A percentile compares a stretch with the other conserved stretches of the same genome.
Evolutionary conservation across 441 rosid genomes (phyloP).

Genomic region (Pelargonium citronellum): DNA sequence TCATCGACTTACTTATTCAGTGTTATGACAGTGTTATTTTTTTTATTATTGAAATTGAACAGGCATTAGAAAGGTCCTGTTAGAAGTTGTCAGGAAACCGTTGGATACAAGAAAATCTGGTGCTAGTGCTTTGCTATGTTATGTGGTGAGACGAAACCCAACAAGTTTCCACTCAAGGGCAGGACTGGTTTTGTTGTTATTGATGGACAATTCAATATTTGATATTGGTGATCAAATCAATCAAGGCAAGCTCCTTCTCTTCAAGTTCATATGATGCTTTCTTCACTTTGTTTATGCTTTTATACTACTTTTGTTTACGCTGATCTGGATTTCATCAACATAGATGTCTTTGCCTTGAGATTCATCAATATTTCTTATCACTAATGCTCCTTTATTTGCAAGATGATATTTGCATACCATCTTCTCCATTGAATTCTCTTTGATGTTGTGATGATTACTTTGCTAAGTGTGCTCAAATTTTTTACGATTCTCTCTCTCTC

Average conservation of each 20-base stretch:
- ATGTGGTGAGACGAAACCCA: slow-evolving; percentile 60
- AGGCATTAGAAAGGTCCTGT: slow-evolving; percentile 65
- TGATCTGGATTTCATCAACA: not conserved
- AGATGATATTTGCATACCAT: not conserved
- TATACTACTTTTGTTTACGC: not conserved
- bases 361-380: not conserved
- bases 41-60: slow-evolving; percentile 16
- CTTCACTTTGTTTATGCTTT: not conserved
- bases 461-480: not conserved
- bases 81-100: slow-evolving; percentile 61
- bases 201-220: slow-evolving; percentile 47
- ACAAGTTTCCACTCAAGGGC: slow-evolving; percentile 72
- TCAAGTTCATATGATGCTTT: slow-evolving; percentile 7
- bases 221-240: slow-evolving; percentile 44
- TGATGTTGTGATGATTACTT: not conserved
- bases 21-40: slow-evolving; percentile 8
- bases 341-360: not conserved
- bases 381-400: not conserved
- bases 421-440: not conserved
- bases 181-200: slow-evolving; percentile 39
- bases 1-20: not conserved
- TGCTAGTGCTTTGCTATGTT: slow-evolving; percentile 55
- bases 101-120: slow-evolving; percentile 46
- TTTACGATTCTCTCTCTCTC: slow-evolving; percentile 9
- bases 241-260: slow-evolving; percentile 50